Evolutionary conservation across 2,329 filamentous ascomycete genomes (phyloP).

Genomic region (Fusarium pilosicola): DNA sequence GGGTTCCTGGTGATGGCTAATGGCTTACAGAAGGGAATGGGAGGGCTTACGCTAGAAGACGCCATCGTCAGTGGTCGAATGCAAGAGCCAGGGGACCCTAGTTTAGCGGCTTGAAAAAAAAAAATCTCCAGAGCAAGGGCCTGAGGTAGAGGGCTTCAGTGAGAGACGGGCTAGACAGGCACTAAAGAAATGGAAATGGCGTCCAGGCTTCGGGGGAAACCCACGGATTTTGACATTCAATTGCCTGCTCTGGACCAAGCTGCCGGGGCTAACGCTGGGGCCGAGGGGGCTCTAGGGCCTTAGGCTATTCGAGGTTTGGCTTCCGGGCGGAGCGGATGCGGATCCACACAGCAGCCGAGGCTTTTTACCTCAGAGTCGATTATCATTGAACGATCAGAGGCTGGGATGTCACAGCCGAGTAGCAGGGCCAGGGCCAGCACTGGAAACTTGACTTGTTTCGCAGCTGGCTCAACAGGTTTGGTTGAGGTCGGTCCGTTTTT

Average conservation of each 20-base stretch:
- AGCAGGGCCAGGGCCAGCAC: neutral
- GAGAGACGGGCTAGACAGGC: neutral
- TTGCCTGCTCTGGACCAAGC: slow-evolving; percentile 31
- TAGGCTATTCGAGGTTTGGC: slow-evolving; percentile 21
- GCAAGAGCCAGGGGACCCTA: slow-evolving; percentile 11
- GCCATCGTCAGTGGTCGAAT: slow-evolving; percentile 19
- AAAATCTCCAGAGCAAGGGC: slow-evolving; percentile 1
- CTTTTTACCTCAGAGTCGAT: slow-evolving; percentile 8
- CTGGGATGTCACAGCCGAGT: slow-evolving; percentile 12
- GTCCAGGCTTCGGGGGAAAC: slow-evolving; percentile 34
- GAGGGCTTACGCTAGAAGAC: slow-evolving; percentile 23
- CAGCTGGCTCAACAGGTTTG: neutral
- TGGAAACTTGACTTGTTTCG: slow-evolving; percentile 12
- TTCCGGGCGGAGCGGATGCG: slow-evolving; percentile 11
- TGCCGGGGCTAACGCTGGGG: slow-evolving; percentile 21
- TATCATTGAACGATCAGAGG: slow-evolving; percentile 26
- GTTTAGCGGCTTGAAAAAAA: neutral
- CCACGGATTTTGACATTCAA: slow-evolving; percentile 27
- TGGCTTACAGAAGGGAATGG: slow-evolving; percentile 19
- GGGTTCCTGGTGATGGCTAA: slow-evolving; percentile 30
- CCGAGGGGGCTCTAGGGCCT: slow-evolving; percentile 17
- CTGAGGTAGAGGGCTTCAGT: neutral
- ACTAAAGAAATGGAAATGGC: slow-evolving; percentile 10
- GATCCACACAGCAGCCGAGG: slow-evolving; percentile 14
- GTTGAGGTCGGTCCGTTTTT: slow-evolving; percentile 1